A percentile compares a stretch with the other conserved stretches of the same genome.
Evolutionary conservation across 208 protist genomes (phyloP).

Genomic region (Acanthamoeba culbertsoni): DNA sequence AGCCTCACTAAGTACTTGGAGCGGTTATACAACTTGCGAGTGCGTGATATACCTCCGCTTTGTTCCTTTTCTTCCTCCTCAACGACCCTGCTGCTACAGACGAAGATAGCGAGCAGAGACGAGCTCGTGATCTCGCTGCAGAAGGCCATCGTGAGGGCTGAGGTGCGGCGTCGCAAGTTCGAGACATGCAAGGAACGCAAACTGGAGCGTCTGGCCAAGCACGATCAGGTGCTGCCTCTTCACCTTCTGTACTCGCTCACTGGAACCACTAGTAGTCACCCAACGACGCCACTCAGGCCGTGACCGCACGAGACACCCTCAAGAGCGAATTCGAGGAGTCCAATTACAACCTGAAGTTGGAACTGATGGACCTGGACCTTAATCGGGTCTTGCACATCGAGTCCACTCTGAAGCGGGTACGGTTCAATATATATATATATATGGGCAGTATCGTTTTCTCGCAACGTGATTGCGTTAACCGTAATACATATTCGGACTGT

Average conservation of each 20-base stretch:
- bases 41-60: background rate
- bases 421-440: no score
- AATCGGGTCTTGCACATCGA: background rate
- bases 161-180: background rate
- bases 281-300: background rate
- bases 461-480: no score
- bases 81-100: background rate
- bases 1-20: background rate
- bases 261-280: no score
- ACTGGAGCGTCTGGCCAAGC: background rate
- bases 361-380: slow-evolving; percentile 12
- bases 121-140: background rate
- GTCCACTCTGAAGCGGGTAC: background rate
- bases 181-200: background rate
- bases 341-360: background rate
- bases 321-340: background rate
- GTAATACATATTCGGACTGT: no score
- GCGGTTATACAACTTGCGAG: background rate
- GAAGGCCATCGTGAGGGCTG: background rate
- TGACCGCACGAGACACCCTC: background rate
- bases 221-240: slow-evolving; percentile 2
- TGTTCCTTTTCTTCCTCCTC: background rate
- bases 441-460: no score
- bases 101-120: background rate
- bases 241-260: background rate